A percentile compares a stretch with the other conserved stretches of the same genome.
These are phyloP conservation scores for Apiospora arundinis DNA, from an alignment of 2,329 filamentous ascomycete genomes.

Conservation along the genomic window DNA sequence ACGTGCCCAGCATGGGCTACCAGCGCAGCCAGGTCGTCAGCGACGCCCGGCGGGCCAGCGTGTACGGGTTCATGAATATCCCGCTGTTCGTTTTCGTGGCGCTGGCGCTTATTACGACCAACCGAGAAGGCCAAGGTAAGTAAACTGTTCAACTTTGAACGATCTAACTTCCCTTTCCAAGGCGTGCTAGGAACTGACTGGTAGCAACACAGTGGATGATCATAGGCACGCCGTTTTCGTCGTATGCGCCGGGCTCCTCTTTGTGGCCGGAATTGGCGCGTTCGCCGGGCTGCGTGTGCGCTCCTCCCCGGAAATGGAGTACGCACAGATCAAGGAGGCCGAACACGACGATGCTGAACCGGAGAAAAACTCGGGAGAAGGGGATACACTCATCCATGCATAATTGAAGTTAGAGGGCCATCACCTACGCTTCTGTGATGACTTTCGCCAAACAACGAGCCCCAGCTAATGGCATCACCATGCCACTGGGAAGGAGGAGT, in stretches of 20 bases:
- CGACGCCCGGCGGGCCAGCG: conserved; percentile 36
- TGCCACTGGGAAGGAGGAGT: neutral
- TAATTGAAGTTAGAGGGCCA: neutral
- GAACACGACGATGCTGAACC: neutral
- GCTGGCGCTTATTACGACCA: conserved; percentile 49
- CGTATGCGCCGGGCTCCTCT: conserved; percentile 32
- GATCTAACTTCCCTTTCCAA: too few relatives aligned
- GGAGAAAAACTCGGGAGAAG: neutral
- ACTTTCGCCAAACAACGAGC: too few relatives aligned
- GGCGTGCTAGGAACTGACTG: too few relatives aligned
- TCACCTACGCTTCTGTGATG: neutral
- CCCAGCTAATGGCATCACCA: neutral
- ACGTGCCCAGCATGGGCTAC: conserved; percentile 41
- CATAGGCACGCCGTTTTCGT: conserved; percentile 32
- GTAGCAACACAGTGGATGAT: too few relatives aligned
- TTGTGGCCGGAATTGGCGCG: conserved; percentile 31
- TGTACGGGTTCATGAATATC: conserved; percentile 47
- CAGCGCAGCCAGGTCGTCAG: conserved; percentile 38
- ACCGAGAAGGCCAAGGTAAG: conserved; percentile 28
- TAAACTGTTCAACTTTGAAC: neutral
- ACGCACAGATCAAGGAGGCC: neutral
- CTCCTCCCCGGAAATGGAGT: neutral
- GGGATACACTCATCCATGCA: too few relatives aligned
- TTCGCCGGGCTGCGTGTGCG: conserved; percentile 25
- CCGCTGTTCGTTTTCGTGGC: conserved; percentile 65